A percentile compares a stretch with the other conserved stretches of the same genome.
These are phyloP conservation scores for Aspergillus terreus DNA, from an alignment of 2,329 filamentous ascomycete genomes.

Conservation along the genomic window DNA sequence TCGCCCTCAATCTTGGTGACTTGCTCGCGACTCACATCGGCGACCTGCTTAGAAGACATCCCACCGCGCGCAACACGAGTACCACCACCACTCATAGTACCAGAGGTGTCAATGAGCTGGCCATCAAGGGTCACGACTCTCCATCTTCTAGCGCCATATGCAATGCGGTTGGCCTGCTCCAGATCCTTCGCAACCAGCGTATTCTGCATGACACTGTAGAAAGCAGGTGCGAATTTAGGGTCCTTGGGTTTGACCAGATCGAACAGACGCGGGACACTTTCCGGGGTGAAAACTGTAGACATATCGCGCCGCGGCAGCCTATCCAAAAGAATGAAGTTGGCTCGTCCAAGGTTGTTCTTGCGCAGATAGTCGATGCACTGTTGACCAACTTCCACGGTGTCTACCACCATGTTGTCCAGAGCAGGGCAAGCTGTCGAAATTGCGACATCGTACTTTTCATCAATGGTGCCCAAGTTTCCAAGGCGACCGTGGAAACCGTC, in stretches of 20 bases:
- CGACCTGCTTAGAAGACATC: conserved; percentile 95
- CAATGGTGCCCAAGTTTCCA: conserved; percentile 89
- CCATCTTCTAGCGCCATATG: conserved; percentile 91
- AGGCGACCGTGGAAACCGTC: conserved; percentile 95
- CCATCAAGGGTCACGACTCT: conserved; percentile 93
- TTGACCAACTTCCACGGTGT: conserved; percentile 91
- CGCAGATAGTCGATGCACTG: conserved; percentile 97
- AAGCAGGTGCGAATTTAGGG: conserved; percentile 80
- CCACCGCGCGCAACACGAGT: conserved; percentile 83
- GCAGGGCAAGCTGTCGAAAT: conserved; percentile 93
- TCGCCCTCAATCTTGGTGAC: conserved; percentile 83
- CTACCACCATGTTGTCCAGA: conserved; percentile 94
- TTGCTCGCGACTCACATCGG: conserved; percentile 82
- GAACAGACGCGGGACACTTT: conserved; percentile 87
- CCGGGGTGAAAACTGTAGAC: conserved; percentile 77
- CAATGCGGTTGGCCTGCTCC: conserved; percentile 94
- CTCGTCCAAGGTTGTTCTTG: conserved; percentile 94
- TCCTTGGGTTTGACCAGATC: conserved; percentile 89
- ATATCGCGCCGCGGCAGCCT: conserved; percentile 77
- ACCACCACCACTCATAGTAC: conserved; percentile 97
- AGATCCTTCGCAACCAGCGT: conserved; percentile 90
- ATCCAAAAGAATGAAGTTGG: conserved; percentile 95
- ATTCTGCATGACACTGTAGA: conserved; percentile 93
- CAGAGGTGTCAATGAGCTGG: conserved; percentile 94
- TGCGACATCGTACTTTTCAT: conserved; percentile 92